Conservation (phyloP, 1,139 yeast species). For the Hansenula anomala region DNA sequence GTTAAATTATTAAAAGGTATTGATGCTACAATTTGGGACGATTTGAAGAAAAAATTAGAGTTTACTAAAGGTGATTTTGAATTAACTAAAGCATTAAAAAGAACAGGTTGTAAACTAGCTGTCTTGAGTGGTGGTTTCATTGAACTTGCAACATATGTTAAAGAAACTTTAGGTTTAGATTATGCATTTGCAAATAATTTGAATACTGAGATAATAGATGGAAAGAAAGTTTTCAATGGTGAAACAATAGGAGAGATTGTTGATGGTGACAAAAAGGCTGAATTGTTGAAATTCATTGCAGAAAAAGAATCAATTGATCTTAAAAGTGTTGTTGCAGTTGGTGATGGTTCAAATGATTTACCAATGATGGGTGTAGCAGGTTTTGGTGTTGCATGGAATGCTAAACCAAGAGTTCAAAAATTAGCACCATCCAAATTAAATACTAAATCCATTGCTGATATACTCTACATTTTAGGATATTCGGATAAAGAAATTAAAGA, state of each 20-base stretch:
- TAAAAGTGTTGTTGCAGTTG: slow-evolving; percentile 71
- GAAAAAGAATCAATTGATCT: slow-evolving; percentile 53
- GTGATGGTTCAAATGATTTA: slow-evolving; percentile 97
- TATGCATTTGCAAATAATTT: slow-evolving; percentile 85
- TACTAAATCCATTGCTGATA: slow-evolving; percentile 61
- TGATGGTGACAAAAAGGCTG: slow-evolving; percentile 81
- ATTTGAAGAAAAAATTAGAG: slow-evolving; percentile 59
- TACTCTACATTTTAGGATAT: slow-evolving; percentile 78
- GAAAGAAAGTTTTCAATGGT: slow-evolving; percentile 40
- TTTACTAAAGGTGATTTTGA: slow-evolving; percentile 83
- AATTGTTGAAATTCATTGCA: slow-evolving; percentile 65
- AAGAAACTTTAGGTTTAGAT: slow-evolving; percentile 65
- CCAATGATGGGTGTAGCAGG: slow-evolving; percentile 93
- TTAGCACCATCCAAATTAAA: slow-evolving; percentile 82
- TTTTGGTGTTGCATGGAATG: slow-evolving; percentile 95
- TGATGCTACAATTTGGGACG: slow-evolving; percentile 70
- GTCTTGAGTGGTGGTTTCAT: slow-evolving; percentile 95
- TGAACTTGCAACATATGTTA: slow-evolving; percentile 78
- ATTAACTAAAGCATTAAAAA: slow-evolving; percentile 58
- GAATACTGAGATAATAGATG: slow-evolving; percentile 45
- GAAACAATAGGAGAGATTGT: slow-evolving; percentile 70
- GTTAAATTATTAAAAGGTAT: slow-evolving; percentile 80
- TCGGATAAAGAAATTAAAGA: slow-evolving; percentile 48
- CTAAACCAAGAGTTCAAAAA: slow-evolving; percentile 85
- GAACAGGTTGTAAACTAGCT: slow-evolving; percentile 64